These are phyloP conservation scores for Mayamaea pseudoterrestris DNA, from an alignment of 108 stramenopile species.

Conservation along the genomic window DNA sequence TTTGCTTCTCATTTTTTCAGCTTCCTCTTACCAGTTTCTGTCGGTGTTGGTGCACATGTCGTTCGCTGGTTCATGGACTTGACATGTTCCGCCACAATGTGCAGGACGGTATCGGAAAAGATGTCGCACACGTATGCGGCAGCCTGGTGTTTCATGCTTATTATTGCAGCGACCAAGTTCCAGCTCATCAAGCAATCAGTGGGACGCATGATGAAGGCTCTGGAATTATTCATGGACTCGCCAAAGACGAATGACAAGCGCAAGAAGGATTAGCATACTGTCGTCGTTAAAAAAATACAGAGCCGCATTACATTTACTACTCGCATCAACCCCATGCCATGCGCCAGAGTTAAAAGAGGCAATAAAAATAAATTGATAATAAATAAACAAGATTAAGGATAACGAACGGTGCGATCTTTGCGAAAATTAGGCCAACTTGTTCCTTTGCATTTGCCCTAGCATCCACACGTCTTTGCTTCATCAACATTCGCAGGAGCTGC, in stretches of 20 bases:
- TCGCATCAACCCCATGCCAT: too few species aligned
- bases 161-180: conserved; percentile 68
- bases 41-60: conserved; percentile 68
- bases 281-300: too few species aligned
- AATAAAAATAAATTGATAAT: too few species aligned
- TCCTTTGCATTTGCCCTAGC: too few species aligned
- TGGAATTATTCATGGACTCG: too few species aligned
- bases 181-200: conserved; percentile 1
- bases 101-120: conserved; percentile 57
- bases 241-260: too few species aligned
- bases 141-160: conserved; percentile 67
- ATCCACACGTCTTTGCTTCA: conserved; percentile 75
- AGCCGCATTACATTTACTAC: too few species aligned
- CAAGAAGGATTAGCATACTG: too few species aligned
- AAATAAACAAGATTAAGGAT: too few species aligned
- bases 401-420: too few species aligned
- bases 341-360: too few species aligned
- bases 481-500: conserved; percentile 84
- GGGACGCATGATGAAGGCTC: not conserved
- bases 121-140: conserved; percentile 73
- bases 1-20: conserved; percentile 16
- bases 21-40: conserved; percentile 71
- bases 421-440: too few species aligned
- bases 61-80: conserved; percentile 65
- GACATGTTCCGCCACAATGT: conserved; percentile 67